These are phyloP conservation scores for Apiospora kogelbergensis DNA, from an alignment of 2,329 filamentous ascomycete genomes.

Conservation along the genomic window DNA sequence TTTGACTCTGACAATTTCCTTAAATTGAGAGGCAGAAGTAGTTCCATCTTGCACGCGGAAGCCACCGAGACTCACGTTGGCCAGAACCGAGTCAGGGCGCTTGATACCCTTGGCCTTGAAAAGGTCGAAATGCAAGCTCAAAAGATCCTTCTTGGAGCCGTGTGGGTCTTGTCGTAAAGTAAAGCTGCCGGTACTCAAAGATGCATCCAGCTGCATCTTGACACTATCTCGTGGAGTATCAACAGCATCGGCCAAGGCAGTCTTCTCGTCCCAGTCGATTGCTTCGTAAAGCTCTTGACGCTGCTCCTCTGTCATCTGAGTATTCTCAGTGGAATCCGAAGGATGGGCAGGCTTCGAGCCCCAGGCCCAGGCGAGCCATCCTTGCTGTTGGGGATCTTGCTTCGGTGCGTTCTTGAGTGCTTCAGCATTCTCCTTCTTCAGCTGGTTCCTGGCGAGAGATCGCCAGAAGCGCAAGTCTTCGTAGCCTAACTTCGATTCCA, in stretches of 20 bases:
- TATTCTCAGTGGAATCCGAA: constrained; percentile 69
- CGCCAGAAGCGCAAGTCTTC: constrained; percentile 98
- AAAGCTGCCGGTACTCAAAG: constrained; percentile 93
- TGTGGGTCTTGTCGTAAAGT: constrained; percentile 86
- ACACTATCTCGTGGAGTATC: constrained; percentile 89
- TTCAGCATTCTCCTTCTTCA: constrained; percentile 91
- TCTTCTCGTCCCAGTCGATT: constrained; percentile 98
- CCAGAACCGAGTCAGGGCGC: constrained; percentile 85
- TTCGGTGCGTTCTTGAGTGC: constrained; percentile 67
- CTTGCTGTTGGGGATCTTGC: constrained; percentile 68
- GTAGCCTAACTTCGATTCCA: constrained; percentile 88
- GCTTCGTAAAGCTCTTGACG: constrained; percentile 94
- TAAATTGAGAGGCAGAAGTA: constrained; percentile 85
- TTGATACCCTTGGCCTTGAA: constrained; percentile 90
- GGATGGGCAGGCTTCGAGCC: constrained; percentile 66
- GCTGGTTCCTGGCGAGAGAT: constrained; percentile 87
- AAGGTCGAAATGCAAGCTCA: constrained; percentile 90
- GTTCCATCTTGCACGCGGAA: constrained; percentile 95
- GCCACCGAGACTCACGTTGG: constrained; percentile 87
- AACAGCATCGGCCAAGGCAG: constrained; percentile 80
- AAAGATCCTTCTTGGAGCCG: constrained; percentile 73
- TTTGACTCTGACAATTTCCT: constrained; percentile 95
- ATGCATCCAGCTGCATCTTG: constrained; percentile 89
- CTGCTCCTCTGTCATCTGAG: constrained; percentile 91
- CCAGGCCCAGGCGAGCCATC: constrained; percentile 93